Evolutionary conservation across 257 asterid species (phyloP).

Genomic region (Petrea volubilis): DNA sequence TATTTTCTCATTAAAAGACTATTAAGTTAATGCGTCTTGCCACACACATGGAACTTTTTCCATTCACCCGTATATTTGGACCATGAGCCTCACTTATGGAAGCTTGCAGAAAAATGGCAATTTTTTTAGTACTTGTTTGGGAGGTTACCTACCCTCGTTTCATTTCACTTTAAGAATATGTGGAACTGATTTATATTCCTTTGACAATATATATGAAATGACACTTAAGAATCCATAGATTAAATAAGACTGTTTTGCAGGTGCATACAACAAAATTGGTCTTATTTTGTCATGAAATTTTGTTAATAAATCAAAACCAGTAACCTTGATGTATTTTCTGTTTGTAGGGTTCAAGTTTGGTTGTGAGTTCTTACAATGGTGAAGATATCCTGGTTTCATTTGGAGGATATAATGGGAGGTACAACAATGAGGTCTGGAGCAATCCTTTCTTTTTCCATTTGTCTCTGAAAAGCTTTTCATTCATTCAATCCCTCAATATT

Average conservation of each 20-base stretch:
- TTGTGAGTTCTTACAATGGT: constrained; percentile 69
- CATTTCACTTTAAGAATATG: too few relatives aligned
- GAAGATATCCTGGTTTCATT: constrained; percentile 93
- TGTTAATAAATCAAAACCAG: neutral
- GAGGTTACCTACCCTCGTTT: too few relatives aligned
- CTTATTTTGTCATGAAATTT: neutral
- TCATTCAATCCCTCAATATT: constrained; percentile 23
- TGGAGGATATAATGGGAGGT: constrained; percentile 98
- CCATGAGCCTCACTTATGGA: too few relatives aligned
- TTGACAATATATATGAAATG: neutral
- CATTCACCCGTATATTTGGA: too few relatives aligned
- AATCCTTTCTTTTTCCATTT: constrained; percentile 17
- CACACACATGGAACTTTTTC: too few relatives aligned
- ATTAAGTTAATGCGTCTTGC: too few relatives aligned
- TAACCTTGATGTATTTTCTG: constrained; percentile 20
- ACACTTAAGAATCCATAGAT: too few relatives aligned
- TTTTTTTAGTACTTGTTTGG: too few relatives aligned
- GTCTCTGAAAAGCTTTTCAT: constrained; percentile 5
- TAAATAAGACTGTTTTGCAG: too few relatives aligned
- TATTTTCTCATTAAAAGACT: neutral
- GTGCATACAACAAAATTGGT: too few relatives aligned
- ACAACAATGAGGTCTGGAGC: constrained; percentile 85
- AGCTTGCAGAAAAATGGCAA: too few relatives aligned
- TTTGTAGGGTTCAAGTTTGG: constrained; percentile 87
- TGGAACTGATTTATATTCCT: constrained; percentile 5